A percentile compares a stretch with the other conserved stretches of the same genome.
Conservation (phyloP, 2,329 filamentous ascomycete genomes). For the Sordariomycetes sp. region DNA sequence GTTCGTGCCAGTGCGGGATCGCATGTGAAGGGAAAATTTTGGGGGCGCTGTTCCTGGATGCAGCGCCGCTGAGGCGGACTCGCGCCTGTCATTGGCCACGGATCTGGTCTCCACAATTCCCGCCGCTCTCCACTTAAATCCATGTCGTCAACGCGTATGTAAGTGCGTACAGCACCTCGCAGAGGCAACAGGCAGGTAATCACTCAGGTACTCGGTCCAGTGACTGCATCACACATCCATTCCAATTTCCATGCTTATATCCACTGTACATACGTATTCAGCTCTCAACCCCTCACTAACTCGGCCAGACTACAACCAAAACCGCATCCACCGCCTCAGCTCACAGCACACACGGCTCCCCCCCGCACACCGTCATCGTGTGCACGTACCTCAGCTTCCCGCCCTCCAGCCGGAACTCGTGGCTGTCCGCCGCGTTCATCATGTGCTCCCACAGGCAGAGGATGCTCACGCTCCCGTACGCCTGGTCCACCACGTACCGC, state of each 20-base stretch:
- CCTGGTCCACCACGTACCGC: constrained; percentile 15
- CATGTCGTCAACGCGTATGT: neutral
- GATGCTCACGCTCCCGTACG: constrained; percentile 11
- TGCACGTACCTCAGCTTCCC: constrained; percentile 10
- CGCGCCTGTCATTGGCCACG: neutral
- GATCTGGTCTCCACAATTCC: neutral
- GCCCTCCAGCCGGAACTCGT: constrained; percentile 9
- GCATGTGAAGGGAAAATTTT: neutral
- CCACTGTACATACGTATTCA: too few species aligned
- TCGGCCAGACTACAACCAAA: neutral
- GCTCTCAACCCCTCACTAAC: neutral
- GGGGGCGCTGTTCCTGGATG: neutral
- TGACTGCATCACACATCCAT: too few species aligned
- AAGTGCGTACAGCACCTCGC: too few species aligned
- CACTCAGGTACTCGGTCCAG: too few species aligned
- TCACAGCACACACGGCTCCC: constrained; percentile 1
- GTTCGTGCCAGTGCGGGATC: too few species aligned
- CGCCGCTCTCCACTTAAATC: neutral
- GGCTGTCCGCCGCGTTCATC: constrained; percentile 8
- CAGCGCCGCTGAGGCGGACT: neutral
- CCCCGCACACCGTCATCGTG: constrained; percentile 8
- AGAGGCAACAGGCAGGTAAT: too few species aligned
- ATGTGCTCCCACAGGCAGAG: constrained; percentile 7
- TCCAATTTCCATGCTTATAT: too few species aligned
- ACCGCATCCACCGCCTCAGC: neutral